Conservation (phyloP, 75 land plant genomes). For the Picea glauca region DNA sequence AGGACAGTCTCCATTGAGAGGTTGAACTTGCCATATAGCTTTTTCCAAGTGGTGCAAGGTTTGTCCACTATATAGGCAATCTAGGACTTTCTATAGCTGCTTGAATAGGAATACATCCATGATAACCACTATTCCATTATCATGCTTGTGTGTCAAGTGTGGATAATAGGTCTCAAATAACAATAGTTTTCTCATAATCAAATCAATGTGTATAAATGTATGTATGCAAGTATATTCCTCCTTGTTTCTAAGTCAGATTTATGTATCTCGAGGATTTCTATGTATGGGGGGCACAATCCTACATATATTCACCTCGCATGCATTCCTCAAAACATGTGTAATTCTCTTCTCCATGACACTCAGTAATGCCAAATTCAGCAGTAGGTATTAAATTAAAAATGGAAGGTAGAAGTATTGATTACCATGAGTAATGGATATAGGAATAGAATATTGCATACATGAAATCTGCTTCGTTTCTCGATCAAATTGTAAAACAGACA, state of each 20-base stretch:
- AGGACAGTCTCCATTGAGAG: too few species aligned
- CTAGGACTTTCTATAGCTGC: too few species aligned
- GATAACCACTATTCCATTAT: too few species aligned
- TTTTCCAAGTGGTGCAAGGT: too few species aligned
- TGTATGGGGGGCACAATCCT: background rate
- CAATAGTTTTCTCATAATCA: too few species aligned
- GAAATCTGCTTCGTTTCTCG: constrained; percentile 23
- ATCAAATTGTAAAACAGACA: constrained; percentile 59
- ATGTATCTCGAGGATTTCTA: background rate
- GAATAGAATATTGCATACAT: constrained; percentile 66
- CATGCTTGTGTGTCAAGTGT: too few species aligned
- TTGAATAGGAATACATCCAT: too few species aligned
- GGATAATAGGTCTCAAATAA: too few species aligned
- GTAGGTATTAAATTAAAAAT: background rate
- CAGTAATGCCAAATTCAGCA: background rate
- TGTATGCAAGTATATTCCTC: too few species aligned
- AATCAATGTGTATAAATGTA: too few species aligned
- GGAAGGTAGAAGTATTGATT: constrained; percentile 1
- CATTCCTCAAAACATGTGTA: background rate
- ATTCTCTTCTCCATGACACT: background rate
- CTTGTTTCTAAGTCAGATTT: background rate
- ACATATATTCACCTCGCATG: background rate
- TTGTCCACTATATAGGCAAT: too few species aligned
- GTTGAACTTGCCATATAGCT: too few species aligned
- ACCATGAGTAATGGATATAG: constrained; percentile 62